Conservation (phyloP, 768 basidiomycete species). For the Mycena chlorophos region DNA sequence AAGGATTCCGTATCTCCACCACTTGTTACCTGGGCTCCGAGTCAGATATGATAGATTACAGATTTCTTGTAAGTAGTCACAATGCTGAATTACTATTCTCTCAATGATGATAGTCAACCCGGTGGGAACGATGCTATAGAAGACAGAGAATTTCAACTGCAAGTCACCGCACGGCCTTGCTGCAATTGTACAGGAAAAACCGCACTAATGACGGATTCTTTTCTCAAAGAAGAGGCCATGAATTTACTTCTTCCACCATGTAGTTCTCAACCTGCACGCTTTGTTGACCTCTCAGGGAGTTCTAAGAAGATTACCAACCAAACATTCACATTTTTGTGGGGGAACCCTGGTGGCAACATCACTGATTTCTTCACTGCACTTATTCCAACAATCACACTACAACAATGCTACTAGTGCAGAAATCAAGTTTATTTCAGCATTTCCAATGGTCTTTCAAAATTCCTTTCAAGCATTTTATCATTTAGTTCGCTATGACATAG, state of each 20-base stretch:
- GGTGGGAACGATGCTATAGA: too few species aligned
- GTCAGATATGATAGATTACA: too few species aligned
- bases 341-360: background rate
- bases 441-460: background rate
- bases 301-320: too few species aligned
- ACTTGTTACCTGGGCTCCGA: too few species aligned
- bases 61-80: too few species aligned
- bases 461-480: conserved; percentile 2
- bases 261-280: background rate
- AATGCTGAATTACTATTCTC: too few species aligned
- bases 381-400: background rate
- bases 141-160: too few species aligned
- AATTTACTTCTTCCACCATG: background rate
- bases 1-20: too few species aligned
- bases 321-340: too few species aligned
- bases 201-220: background rate
- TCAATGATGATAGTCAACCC: too few species aligned
- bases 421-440: background rate
- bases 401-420: background rate
- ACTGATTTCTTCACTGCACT: background rate
- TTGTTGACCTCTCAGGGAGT: background rate
- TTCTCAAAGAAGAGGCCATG: background rate
- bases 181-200: background rate
- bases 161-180: background rate
- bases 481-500: conserved; percentile 1